Evolutionary conservation across 2,329 filamentous ascomycete species (phyloP), one percentile per base, ranked within the genome.

Genomic region (Aspergillus luchuensis): DNA sequence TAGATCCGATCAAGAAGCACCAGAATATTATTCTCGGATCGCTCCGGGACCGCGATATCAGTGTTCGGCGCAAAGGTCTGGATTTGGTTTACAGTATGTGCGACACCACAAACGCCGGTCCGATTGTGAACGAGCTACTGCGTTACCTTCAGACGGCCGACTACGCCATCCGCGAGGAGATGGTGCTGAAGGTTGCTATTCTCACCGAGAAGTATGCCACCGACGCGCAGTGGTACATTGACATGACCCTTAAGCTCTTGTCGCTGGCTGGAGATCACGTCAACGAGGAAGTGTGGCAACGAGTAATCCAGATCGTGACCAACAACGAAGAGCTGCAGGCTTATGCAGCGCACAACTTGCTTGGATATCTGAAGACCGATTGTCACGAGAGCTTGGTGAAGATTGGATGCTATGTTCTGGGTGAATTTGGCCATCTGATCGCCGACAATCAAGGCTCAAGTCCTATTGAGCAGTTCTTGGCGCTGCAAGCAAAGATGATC

Each of bases 71-170:
- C 68, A 98, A 99, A 78, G 95, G 94, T 61, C 84, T 99, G 51
- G 96, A 99, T 78, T 81, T 99, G 58, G 85, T 99, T 36, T 99
- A 99, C 85, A 99, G 95, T 86, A 99, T 99, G 95, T 99, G 96
- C 76, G 95, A 99, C 77, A 87, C 91, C 36, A 89, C 89, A n/a
- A 99, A 99, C 76, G 92, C 95, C 7, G 90, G 91, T 66, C 89
- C 91, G 8, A 96, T 99, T 67, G 95, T 99, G 41, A 90, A 91
- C 62, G 95, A 99, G 79, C 87, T 99, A 54, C 80, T 99, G 56
- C 91, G 94, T 67, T 98, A 97, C 76, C 85, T 99, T 8, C 94
- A 97, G 72, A 97, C 92, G 58, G 95, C 95, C 51, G 95, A 99
- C 76, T 99, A 97, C 76, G 94, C 94, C 5, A 97, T 99, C 70